Evolutionary conservation across 2,329 filamentous ascomycete species (phyloP), one percentile per base, ranked within the genome.

Genomic region (Chrysoporthe puriensis): DNA sequence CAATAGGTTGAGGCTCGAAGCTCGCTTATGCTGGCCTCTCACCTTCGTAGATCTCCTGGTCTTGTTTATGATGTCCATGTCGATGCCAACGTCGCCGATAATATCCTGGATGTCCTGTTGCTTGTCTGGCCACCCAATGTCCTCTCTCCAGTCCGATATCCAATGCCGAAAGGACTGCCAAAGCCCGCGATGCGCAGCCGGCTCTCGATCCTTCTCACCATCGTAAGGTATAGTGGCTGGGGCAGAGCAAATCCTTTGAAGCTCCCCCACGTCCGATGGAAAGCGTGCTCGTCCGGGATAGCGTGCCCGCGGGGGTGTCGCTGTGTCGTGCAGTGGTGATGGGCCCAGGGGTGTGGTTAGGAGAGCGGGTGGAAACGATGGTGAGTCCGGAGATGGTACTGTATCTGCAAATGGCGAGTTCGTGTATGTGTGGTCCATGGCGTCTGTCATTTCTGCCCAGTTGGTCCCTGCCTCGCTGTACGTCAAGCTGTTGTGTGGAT

Each of bases 61-160:
- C 34, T 56, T 69, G n/a, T 46, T 46, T 21, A 71, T 64, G 13
- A 59, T 68, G 9, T 60, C 58, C 9, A 67, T 21, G 21, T 71
- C 69, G 40, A 71, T 69, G 8, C 69, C 69, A 3, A 67, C 64
- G 21, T 69, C 69, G 9, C 67, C 67, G 11, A 71, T 71, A 5
- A 71, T 8, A 43, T 69, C 52, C 16, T 60, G 57, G 8, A 71
- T 50, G 42, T 71, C 69, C 43, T 71, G 62, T 32, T 62, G 48
- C 32, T 18, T 16, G 21, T 71, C 26, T 16, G 67, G 61, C 11
- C 32, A 40, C 42, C 69, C 69, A 16, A 67, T 62, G 48, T 69
- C 69, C 9, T 68, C 44, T 34, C 32, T 58, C 62, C 63, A 68
- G 2, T 32, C 54, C 21, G 62, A 44, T 3, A 46, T 43, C 68